Evolutionary conservation across 495 filamentous ascomycete genomes (phyloP), one percentile per base, ranked within the genome.

Genomic region (Penicillium odoratum): DNA sequence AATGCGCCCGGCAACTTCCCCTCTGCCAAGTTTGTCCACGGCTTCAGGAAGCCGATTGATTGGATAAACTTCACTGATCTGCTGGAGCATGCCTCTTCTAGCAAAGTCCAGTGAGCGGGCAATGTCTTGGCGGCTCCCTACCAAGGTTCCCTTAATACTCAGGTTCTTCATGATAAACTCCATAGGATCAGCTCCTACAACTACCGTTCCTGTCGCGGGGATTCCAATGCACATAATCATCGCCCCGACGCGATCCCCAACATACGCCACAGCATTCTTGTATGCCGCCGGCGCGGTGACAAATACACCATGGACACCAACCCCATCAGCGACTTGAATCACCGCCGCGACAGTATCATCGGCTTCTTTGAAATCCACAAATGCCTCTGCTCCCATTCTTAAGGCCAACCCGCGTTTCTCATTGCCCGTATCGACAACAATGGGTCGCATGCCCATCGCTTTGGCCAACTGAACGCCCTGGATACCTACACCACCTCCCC

Each of bases 401-500:
- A 75, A 16, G 0, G 72, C 64, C 4, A 83, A 61, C 10, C 65
- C 61, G 36, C 67, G 65, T 58, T 82, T 83, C 0, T 62, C 61
- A 2, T 56, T 63, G 0, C 79, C 80, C 0, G 67, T 73, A 49
- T 83, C 80, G 7, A 82, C 70, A 9, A 78, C 81, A n/a, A 83
- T 75, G 0, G 78, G 76, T 5, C 78, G 70, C 70, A 82, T 75
- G 0, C 80, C 81, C 77, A 83, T 82, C 3, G 77, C 79, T 28
- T 64, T 64, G 73, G 83, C 86, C 21, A 89, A 74, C 59, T 89
- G 85, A 3, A 80, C 76, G 5, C 82, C 84, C 38, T 87, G 70
- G 63, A 86, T 82, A 16, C 86, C 86, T 5, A 88, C 77, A 15
- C 86, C 85, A 44, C 85, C 86, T 40, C 86, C 85, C 3, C 73